Percentiles rank a stretch among this genome's conserved stretches.
phyloP scores from a whole-genome alignment of 1,284 basidiomycete species.

The Malassezia pachydermatis region DNA sequence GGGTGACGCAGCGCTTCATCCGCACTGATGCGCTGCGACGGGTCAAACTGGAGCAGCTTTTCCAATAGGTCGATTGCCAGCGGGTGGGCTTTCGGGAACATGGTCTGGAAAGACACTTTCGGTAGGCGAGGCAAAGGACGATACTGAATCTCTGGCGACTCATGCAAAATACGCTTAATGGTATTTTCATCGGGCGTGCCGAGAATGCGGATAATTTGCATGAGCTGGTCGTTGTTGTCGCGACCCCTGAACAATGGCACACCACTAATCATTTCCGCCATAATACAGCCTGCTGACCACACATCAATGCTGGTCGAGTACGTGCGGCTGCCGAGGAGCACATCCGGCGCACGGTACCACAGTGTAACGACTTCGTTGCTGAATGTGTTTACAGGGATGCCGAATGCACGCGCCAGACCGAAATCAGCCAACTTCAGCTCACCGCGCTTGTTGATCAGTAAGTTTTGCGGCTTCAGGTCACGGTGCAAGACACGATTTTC shows the following conservation, averaged over 20 bases:
- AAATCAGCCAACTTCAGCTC: constrained; percentile 79
- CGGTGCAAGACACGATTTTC: constrained; percentile 96
- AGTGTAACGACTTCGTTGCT: constrained; percentile 63
- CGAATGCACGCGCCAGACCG: constrained; percentile 76
- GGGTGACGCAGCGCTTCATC: constrained; percentile 83
- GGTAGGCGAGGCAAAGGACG: constrained; percentile 83
- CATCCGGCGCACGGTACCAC: constrained; percentile 98
- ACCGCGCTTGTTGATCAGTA: constrained; percentile 94
- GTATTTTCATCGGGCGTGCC: constrained; percentile 87
- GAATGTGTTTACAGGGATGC: constrained; percentile 48
- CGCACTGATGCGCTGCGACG: constrained; percentile 79
- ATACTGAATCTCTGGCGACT: constrained; percentile 86
- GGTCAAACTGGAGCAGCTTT: constrained; percentile 90
- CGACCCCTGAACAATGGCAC: constrained; percentile 92
- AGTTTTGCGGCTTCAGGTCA: constrained; percentile 93
- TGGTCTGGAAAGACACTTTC: constrained; percentile 75
- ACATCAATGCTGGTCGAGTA: constrained; percentile 98
- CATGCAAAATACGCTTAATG: constrained; percentile 76
- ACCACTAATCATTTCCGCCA: constrained; percentile 82
- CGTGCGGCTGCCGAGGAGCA: constrained; percentile 87
- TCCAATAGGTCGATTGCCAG: constrained; percentile 91
- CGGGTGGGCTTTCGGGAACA: constrained; percentile 82
- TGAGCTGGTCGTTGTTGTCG: constrained; percentile 93
- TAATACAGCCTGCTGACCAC: constrained; percentile 98
- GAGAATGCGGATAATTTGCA: constrained; percentile 93